Conservation (phyloP, 495 filamentous ascomycete species). For the Penicillium odoratum region DNA sequence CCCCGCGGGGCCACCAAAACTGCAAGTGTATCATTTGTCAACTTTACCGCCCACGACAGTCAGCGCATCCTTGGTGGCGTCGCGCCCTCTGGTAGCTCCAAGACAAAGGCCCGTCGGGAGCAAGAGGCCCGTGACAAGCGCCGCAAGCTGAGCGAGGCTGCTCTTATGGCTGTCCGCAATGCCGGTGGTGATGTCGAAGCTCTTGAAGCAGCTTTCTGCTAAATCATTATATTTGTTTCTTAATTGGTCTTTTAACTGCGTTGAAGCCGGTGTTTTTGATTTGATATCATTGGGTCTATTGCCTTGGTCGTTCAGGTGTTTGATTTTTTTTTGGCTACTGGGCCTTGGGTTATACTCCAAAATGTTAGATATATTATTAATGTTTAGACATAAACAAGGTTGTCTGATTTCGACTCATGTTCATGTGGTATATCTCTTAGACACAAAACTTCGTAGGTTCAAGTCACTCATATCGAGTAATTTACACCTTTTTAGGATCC, state of each 20-base stretch:
- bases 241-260: slow-evolving; percentile 12
- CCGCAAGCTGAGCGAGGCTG: slow-evolving; percentile 71
- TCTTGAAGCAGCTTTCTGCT: slow-evolving; percentile 50
- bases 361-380: slow-evolving; percentile 32
- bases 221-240: slow-evolving; percentile 13
- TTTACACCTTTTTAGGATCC: background rate
- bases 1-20: slow-evolving; percentile 38
- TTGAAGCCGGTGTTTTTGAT: slow-evolving; percentile 25
- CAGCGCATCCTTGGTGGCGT: slow-evolving; percentile 83
- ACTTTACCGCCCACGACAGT: slow-evolving; percentile 84
- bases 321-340: slow-evolving; percentile 9
- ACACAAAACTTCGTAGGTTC: too few species aligned
- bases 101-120: slow-evolving; percentile 91
- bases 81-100: slow-evolving; percentile 83
- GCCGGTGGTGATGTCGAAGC: slow-evolving; percentile 74
- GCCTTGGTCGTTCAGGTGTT: slow-evolving; percentile 31
- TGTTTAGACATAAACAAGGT: slow-evolving; percentile 24
- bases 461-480: background rate
- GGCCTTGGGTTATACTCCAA: slow-evolving; percentile 19
- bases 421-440: background rate
- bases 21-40: slow-evolving; percentile 73
- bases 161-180: slow-evolving; percentile 69
- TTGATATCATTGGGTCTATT: slow-evolving; percentile 30
- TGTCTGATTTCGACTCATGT: slow-evolving; percentile 16
- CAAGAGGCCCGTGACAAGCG: slow-evolving; percentile 80